A percentile compares a stretch with the other conserved stretches of the same genome.
Evolutionary conservation across 768 basidiomycete species (phyloP).

Genomic region (Pleurotus djamor): DNA sequence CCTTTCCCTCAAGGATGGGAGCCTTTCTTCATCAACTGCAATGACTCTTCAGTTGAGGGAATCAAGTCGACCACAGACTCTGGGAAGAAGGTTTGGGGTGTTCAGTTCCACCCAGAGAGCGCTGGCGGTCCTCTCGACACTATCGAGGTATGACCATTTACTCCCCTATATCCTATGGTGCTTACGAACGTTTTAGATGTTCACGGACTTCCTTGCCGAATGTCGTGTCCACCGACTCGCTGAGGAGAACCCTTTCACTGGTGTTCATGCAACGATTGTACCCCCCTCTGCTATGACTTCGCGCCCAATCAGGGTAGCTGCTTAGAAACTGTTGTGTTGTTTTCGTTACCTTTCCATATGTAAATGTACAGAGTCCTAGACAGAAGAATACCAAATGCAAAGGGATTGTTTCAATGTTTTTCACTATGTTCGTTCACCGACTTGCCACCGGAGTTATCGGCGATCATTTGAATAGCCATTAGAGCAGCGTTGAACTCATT

Average conservation of each 20-base stretch:
- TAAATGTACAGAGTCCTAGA: not conserved
- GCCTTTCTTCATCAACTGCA: conserved; percentile 99
- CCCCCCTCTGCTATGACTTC: not conserved
- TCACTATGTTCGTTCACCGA: not conserved
- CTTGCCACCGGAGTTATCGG: not conserved
- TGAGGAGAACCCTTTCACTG: conserved; percentile 11
- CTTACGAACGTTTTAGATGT: conserved; percentile 59
- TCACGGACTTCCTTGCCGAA: conserved; percentile 85
- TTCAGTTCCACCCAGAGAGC: conserved; percentile 99
- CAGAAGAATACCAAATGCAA: not conserved
- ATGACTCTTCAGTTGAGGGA: conserved; percentile 98
- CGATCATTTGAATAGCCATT: conserved; percentile 18
- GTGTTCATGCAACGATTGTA: not conserved
- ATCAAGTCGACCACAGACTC: conserved; percentile 93
- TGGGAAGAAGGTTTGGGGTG: conserved; percentile 93
- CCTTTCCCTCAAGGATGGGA: conserved; percentile 98
- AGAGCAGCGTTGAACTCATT: not conserved
- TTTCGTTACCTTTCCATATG: not conserved
- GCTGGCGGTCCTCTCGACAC: conserved; percentile 98
- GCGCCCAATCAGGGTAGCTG: not conserved
- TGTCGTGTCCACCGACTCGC: conserved; percentile 61
- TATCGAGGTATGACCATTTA: conserved; percentile 68
- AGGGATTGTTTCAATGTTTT: not conserved
- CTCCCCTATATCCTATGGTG: not conserved
- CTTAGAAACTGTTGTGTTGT: not conserved